Evolutionary conservation across 2,329 filamentous ascomycete genomes (phyloP), one percentile per base, ranked within the genome.

Genomic region (Trichoderma hamatum): DNA sequence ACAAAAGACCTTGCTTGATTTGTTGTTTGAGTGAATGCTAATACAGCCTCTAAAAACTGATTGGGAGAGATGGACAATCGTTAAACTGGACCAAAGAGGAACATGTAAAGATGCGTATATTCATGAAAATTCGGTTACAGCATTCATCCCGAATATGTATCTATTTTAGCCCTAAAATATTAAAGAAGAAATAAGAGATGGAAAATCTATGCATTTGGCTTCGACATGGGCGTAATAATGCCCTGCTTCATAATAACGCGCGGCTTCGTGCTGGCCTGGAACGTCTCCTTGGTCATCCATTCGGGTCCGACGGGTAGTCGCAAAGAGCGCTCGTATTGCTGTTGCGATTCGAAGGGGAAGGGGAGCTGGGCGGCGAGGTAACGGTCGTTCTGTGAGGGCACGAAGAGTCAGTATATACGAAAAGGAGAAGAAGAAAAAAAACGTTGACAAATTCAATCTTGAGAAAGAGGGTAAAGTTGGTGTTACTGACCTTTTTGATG

Each of bases 241-340:
- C 96, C 96, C 82, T 94, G 92, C 84, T 97, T 97, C 79, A 97
- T 84, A 79, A 98, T 84, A 73, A 98, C 87, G 75, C 93, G 89
- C 69, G 96, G 96, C 86, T 95, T 97, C 70, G 92, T 97, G 71
- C 88, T 88, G 74, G 91, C 89, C 84, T 98, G 94, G 86, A 96
- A 96, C 16, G 92, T 93, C 83, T 93, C 89, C 86, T 97, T 97
- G n/a, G 95, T 98, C 74, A 90, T 89, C 94, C 95, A 99, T 80
- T 99, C 95, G 19, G 92, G 93, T 1, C 96, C 96, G 70, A 98
- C 88, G 1, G 96, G 96, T 73, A 97, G 82, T 54, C 95, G 86
- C 69, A 98, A 83, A 72, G 91, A 92, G 62, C 95, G 85, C 84
- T 99, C 96, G 81, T 98, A 98, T 83, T 97, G 94, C 76, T 92